Evolutionary conservation across 805 yeast species (phyloP).

Genomic region (Yarrowia porcina): DNA sequence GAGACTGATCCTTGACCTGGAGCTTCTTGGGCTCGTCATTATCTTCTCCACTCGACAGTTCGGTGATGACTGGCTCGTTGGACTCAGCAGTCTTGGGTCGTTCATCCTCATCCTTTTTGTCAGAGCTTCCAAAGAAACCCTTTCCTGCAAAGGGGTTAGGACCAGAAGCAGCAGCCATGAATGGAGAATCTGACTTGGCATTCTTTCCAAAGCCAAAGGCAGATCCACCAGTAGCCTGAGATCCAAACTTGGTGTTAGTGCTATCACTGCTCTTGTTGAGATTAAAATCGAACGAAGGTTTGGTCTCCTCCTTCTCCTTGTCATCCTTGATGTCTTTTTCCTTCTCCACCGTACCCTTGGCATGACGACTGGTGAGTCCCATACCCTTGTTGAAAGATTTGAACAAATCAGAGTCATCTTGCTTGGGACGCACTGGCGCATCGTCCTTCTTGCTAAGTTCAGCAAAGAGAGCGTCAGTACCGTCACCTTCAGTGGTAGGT

Average conservation of each 20-base stretch:
- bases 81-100: neutral
- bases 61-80: neutral
- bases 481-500: constrained; percentile 16
- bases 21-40: neutral
- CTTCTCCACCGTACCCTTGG: constrained; percentile 18
- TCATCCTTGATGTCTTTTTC: neutral
- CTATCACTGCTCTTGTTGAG: neutral
- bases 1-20: constrained; percentile 5
- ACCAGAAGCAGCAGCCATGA: neutral
- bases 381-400: constrained; percentile 7
- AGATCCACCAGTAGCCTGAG: neutral
- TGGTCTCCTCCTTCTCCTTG: neutral
- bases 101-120: neutral
- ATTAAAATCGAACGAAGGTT: neutral
- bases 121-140: neutral
- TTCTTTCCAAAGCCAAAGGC: neutral
- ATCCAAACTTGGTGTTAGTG: neutral
- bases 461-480: neutral
- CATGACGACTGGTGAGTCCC: constrained; percentile 12
- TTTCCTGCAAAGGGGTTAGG: constrained; percentile 11
- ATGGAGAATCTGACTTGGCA: neutral
- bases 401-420: neutral
- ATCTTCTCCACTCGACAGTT: neutral
- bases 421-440: neutral
- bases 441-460: neutral